phyloP scores from a whole-genome alignment of 352 stramenopile species.

The Phytopythium boreale region DNA sequence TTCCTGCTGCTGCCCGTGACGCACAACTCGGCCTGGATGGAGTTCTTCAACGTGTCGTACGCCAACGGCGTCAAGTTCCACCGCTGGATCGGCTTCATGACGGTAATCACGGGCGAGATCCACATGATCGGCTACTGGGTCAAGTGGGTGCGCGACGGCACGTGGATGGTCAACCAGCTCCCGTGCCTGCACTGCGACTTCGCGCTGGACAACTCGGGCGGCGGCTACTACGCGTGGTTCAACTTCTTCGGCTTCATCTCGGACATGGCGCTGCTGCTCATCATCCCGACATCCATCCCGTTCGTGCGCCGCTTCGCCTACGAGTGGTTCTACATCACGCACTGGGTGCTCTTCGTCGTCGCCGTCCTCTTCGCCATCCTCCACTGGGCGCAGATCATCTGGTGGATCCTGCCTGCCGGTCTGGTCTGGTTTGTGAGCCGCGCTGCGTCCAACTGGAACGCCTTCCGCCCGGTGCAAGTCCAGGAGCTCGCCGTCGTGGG shows the following conservation, averaged over 20 bases:
- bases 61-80: constrained; percentile 58
- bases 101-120: constrained; percentile 43
- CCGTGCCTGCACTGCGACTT: constrained; percentile 55
- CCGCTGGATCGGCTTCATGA: constrained; percentile 58
- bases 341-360: constrained; percentile 54
- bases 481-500: constrained; percentile 30
- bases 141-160: constrained; percentile 37
- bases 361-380: constrained; percentile 53
- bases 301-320: constrained; percentile 53
- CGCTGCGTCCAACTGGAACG: constrained; percentile 41
- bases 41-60: constrained; percentile 66
- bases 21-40: constrained; percentile 61
- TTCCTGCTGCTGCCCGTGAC: constrained; percentile 61
- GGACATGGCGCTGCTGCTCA: constrained; percentile 42
- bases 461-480: constrained; percentile 35
- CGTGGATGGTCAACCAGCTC: constrained; percentile 39
- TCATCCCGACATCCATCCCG: constrained; percentile 50
- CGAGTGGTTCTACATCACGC: constrained; percentile 56
- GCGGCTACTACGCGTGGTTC: constrained; percentile 60
- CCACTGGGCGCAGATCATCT: constrained; percentile 57
- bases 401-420: constrained; percentile 48
- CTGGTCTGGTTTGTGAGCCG: constrained; percentile 57
- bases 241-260: constrained; percentile 57
- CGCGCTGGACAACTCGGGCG: constrained; percentile 28
- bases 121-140: constrained; percentile 53